Percentiles rank a stretch among this genome's conserved stretches.
Conservation (phyloP, 495 filamentous ascomycete genomes). For the Massariosphaeria phaeospora region DNA sequence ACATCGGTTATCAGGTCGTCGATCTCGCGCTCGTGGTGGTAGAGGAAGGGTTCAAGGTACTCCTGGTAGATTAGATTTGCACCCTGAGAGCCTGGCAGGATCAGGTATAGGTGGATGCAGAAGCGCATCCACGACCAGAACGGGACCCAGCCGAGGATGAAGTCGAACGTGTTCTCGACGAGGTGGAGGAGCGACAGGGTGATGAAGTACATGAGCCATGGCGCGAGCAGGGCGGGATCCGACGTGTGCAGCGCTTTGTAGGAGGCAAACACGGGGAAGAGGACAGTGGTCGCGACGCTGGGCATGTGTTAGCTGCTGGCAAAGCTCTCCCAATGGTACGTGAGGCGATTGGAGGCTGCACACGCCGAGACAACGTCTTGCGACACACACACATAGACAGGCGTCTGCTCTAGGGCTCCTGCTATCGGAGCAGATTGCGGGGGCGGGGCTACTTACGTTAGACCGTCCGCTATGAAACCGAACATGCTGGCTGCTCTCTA, state of each 20-base stretch:
- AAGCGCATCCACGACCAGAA: conserved; percentile 94
- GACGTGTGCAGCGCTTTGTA: conserved; percentile 96
- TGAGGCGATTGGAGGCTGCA: conserved; percentile 16
- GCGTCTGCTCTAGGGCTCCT: not conserved
- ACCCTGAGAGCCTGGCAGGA: conserved; percentile 93
- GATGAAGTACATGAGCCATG: conserved; percentile 99
- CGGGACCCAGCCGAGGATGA: conserved; percentile 82
- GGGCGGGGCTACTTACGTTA: conserved; percentile 27
- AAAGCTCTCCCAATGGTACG: not conserved
- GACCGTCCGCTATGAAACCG: conserved; percentile 29
- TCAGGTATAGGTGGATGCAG: conserved; percentile 84
- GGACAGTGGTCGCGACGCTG: conserved; percentile 81
- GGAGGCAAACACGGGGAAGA: conserved; percentile 94
- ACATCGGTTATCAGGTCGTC: conserved; percentile 78
- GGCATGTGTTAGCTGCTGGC: conserved; percentile 34
- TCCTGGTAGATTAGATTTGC: conserved; percentile 76
- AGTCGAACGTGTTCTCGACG: conserved; percentile 80
- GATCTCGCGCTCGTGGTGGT: conserved; percentile 81
- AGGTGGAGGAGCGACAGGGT: conserved; percentile 76
- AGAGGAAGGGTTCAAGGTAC: conserved; percentile 83
- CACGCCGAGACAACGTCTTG: not conserved
- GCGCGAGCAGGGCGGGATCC: conserved; percentile 82
- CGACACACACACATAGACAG: no score
- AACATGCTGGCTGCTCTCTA: conserved; percentile 17
- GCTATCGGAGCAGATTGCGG: conserved; percentile 3